Evolutionary conservation across 352 stramenopile species (phyloP).

Genomic region (Bremia lactucae): DNA sequence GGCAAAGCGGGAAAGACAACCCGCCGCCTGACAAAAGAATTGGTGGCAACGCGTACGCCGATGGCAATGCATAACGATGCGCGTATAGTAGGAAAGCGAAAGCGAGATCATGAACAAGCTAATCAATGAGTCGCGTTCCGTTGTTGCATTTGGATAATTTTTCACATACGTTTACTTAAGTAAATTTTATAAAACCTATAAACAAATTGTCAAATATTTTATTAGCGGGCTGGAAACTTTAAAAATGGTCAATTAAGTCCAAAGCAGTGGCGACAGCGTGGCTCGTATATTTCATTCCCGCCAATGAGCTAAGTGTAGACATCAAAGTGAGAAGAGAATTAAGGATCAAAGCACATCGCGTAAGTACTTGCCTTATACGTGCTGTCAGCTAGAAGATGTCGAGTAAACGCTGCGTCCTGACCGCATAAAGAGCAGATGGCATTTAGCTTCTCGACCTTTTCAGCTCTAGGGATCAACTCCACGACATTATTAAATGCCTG

Average conservation of each 20-base stretch:
- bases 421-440: slow-evolving; percentile 75
- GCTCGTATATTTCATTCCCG: slow-evolving; percentile 68
- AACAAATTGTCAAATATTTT: too few relatives aligned
- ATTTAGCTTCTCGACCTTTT: slow-evolving; percentile 78
- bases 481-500: slow-evolving; percentile 66
- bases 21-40: slow-evolving; percentile 2
- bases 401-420: slow-evolving; percentile 69
- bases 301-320: slow-evolving; percentile 46
- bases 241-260: slow-evolving; percentile 22
- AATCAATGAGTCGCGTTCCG: too few relatives aligned
- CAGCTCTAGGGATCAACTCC: slow-evolving; percentile 57
- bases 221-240: too few relatives aligned
- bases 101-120: slow-evolving; percentile 5
- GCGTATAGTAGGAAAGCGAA: slow-evolving; percentile 11
- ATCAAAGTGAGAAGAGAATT: background rate
- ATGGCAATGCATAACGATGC: background rate
- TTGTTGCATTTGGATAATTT: too few relatives aligned
- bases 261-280: slow-evolving; percentile 72
- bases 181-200: too few relatives aligned
- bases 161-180: too few relatives aligned
- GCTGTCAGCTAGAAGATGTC: slow-evolving; percentile 54
- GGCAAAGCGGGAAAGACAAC: slow-evolving; percentile 13
- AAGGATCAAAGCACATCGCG: background rate
- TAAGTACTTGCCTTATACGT: slow-evolving; percentile 51
- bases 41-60: slow-evolving; percentile 4